Base-by-base conservation (phyloP, 495 filamentous ascomycete species). In the Podospora didyma region DNA sequence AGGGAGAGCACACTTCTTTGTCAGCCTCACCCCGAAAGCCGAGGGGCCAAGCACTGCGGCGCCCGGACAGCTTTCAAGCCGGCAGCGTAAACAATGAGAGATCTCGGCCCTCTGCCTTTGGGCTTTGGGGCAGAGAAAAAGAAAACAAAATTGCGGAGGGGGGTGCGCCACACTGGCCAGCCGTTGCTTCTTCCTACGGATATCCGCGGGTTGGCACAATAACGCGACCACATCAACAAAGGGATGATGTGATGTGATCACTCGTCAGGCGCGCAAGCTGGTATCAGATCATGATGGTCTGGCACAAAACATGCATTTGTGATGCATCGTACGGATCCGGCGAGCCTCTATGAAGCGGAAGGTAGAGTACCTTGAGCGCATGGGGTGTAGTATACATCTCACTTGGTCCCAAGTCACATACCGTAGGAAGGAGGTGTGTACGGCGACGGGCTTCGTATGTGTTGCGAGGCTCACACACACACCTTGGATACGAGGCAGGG, bases 401-500 rank as follows among this genome's bases (percentile, higher is more conserved):
- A 4, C 9, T 31, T 31, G n/a, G 26, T 31, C 9, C 26, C 26
- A 31, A 31, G 26, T 9, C 26, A 31, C 26, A 31, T 3, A 31
- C 26, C 9, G 26, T 31, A 31, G 26, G 26, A 31, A 31, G 26
- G 26, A 31, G 26, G 26, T 3, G 26, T 31, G 26, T 3, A 31
- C 26, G 26, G 9, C 26, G 26, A n/a, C n/a, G n/a, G n/a, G 26
- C 26, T 31, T 31, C 26, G 26, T 31, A 9, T 31, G 26, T 31
- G n/a, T 9, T 31, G 26, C 9, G 26, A 31, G 9, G 26, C 26
- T 31, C 26, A 31, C 37, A 41, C 39, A 16, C 39, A 16, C 12
- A 17, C 39, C 39, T 42, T 14, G 39, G 39, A 60, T 60, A 60
- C 58, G 58, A 60, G 52, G 45, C 22, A 47, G 45, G 45, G 22